These are phyloP conservation scores for Boletus subcaerulescens DNA, from an alignment of 768 basidiomycete species.

Conservation along the genomic window DNA sequence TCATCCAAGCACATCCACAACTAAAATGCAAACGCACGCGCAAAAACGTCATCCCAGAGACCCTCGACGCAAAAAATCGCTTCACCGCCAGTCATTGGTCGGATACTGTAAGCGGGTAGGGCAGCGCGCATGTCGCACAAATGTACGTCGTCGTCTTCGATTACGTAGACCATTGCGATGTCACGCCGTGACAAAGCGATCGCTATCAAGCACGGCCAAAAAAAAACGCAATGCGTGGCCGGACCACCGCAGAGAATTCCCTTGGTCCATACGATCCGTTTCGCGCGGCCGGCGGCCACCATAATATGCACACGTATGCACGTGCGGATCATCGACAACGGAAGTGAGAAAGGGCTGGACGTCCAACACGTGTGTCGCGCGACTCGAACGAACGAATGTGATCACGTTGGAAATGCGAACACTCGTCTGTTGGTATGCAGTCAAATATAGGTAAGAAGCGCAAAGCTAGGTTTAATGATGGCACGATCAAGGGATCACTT, in stretches of 20 bases:
- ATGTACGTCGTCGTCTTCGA: conserved; percentile 7
- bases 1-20: neutral
- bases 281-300: neutral
- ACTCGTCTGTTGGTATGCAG: neutral
- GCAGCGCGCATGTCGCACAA: neutral
- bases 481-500: too few relatives aligned
- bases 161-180: conserved; percentile 12
- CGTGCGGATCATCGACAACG: conserved; percentile 17
- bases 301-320: neutral
- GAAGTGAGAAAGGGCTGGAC: conserved; percentile 9
- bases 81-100: neutral
- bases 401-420: neutral
- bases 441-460: neutral
- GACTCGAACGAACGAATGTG: neutral
- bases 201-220: conserved; percentile 1
- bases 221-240: neutral
- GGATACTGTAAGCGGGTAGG: conserved; percentile 1
- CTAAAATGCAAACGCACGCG: too few relatives aligned
- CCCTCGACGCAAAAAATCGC: neutral
- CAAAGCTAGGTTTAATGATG: conserved; percentile 11
- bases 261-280: conserved; percentile 7
- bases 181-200: neutral
- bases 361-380: conserved; percentile 16
- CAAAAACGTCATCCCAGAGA: neutral
- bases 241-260: neutral